Base-by-base conservation (phyloP, 202 grass and related monocot species). In the Thinopyrum obtusiflorum region DNA sequence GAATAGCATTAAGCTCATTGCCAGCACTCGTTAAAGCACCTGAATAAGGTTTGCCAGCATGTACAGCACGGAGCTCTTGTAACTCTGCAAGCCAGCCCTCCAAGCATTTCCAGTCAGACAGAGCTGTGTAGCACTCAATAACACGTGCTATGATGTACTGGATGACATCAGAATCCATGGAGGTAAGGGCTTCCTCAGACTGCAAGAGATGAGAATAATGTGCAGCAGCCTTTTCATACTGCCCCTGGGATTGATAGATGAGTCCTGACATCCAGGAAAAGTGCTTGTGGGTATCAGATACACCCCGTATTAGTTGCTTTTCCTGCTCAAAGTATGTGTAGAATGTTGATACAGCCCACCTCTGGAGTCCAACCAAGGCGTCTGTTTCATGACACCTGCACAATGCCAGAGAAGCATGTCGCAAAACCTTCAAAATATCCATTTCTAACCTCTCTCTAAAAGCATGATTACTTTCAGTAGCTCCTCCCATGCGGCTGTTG, bases 71-170 rank as follows among this genome's bases (percentile, higher is more conserved):
- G 25, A 98, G 95, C 46, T 80, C 90, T 80, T 98, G 93, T 82
- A 98, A 92, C 82, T 98, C 95, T 74, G 86, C 76, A 61, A 98
- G 87, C 95, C 95, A 98, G 72, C 82, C 90, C 73, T 98, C 95
- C 85, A 98, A 92, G 68, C 93, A 95, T 86, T 94, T 95, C 95
- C 95, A 98, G 90, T 98, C 93, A 80, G 93, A 95, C 24, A 98
- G 86, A 23, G 91, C 92, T 74, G 93, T 95, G 87, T 95, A 94
- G 79, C 95, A 98, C 84, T 98, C 95, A 68, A 98, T 98, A 61
- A 87, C 84, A 27, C 95, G 91, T 66, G 92, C 86, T 84, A 98
- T 94, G 63, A 95, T 86, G 89, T 91, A 98, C 76, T 93, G 95
- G 87, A 98, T 91, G 63, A 90, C 91, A 89, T 95, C 95, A 57